Base-by-base conservation (phyloP, 1,284 basidiomycete genomes). In the Schizopora paradoxa region DNA sequence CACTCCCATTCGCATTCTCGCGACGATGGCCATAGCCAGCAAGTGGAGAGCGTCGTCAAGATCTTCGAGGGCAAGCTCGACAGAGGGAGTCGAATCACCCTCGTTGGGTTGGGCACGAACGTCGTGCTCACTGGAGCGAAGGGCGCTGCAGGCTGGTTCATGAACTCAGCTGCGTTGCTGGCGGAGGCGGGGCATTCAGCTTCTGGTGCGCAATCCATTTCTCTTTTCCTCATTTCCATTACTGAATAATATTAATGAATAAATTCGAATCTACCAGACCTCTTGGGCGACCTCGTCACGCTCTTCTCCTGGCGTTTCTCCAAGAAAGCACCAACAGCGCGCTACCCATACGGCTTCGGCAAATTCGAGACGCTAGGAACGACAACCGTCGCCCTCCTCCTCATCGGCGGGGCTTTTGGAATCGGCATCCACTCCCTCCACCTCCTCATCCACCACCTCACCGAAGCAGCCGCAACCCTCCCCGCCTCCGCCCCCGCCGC, bases 151-250 rank as follows among this genome's bases (percentile, higher is more conserved):
- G 88, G 91, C 44, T 85, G 87, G 77, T 86, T 73, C 54, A 76
- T 87, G 77, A 91, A 97, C 61, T 93, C 90, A 5, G 92, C 94
- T 2, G 84, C 90, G 1, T 68, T 99, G 41, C 73, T 99, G 6
- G 95, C 96, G 2, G 95, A 99, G 59, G 94, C 95, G 0, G 94
- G 89, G 1, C 95, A 99, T 62, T 91, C 88, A n/a, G 57, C 94
- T 34, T 91, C 88, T 52, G 92, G 90, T 84, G 54, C 48, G 80
- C 71, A 26, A 27, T 33, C 42, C 41, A 54, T 27, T 40, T 56
- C 29, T 54, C 58, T 27, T 16, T 38, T 42, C 28, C 27, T 41
- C 25, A 2, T 37, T 39, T 44, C 28, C 14, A 25, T 47, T 41
- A 26, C 27, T 50, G 29, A 27, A 33, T 45, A 28, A 52, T 25